Base-by-base conservation (phyloP, 495 filamentous ascomycete species). In the Penicillium daleae region DNA sequence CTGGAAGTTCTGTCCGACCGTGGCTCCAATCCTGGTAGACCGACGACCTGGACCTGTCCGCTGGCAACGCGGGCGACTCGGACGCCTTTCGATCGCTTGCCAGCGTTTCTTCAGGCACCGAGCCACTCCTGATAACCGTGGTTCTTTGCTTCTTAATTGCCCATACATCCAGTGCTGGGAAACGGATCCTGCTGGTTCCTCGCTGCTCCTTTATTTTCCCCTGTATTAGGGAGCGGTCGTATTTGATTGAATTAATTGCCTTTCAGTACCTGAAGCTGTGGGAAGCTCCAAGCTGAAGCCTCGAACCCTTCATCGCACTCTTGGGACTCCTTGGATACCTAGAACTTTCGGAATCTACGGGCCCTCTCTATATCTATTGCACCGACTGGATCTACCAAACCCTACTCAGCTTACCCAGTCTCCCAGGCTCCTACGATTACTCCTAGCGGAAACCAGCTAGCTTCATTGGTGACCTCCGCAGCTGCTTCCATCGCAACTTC, bases 1-100 rank as follows among this genome's bases (percentile, higher is more conserved):
- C 59, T 57, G 70, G 68, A 71, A 71, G 48, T 69, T 44, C 61
- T 73, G 70, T 73, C 70, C 70, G 67, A 72, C 70, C 70, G 68
- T 71, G 70, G 70, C 68, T 73, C 65, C 44, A 57, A 57, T 53
- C 60, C 57, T 35, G 51, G 64, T 64, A 60, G 60, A 72, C 67
- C 49, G 56, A 54, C 54, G 29, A 63, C 55, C 57, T 63, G 60
- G 60, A 51, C 66, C 31, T 65, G 0, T 6, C 48, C 8, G 6
- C 17, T 29, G 48, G 13, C 48, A 4, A 24, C 46, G 42, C 42
- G 0, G 42, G 42, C 42, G 21, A 46, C n/a, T 15, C 6, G 39
- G 19, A 24, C 10, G 4, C n/a, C 17, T 29, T 29, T 32, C n/a
- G 6, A 52, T 52, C 29, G 26, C 24, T 31, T 29, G 22, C 51